A percentile compares a stretch with the other conserved stretches of the same genome.
Evolutionary conservation across 2,329 filamentous ascomycete genomes (phyloP).

Genomic region (Colletotrichum sidae): DNA sequence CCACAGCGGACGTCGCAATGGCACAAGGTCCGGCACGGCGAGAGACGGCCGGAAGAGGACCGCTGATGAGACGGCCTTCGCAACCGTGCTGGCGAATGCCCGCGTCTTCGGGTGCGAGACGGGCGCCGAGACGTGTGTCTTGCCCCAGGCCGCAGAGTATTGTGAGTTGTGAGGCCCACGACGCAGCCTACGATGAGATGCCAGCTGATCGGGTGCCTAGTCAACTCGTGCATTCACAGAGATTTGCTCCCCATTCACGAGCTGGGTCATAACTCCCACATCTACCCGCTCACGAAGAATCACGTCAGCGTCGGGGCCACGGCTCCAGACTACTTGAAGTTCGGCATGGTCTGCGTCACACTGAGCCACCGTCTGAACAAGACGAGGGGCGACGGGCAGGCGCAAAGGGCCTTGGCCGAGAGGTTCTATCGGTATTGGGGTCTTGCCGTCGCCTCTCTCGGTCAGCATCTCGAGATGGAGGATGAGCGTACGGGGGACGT

Average conservation of each 20-base stretch:
- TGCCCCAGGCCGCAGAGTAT: conserved; percentile 19
- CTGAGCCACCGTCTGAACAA: conserved; percentile 49
- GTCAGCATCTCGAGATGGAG: conserved; percentile 41
- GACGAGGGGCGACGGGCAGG: conserved; percentile 32
- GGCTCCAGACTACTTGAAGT: conserved; percentile 5
- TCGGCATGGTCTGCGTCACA: conserved; percentile 45
- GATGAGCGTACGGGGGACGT: conserved; percentile 41
- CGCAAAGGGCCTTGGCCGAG: conserved; percentile 38
- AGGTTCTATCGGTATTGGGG: conserved; percentile 47
- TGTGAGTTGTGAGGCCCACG: conserved; percentile 3
- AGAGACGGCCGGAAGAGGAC: background rate
- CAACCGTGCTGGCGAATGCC: background rate
- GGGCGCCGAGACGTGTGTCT: conserved; percentile 1
- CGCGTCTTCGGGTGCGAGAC: background rate
- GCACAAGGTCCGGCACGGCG: background rate
- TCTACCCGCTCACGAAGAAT: conserved; percentile 42
- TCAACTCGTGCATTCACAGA: conserved; percentile 16
- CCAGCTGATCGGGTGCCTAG: background rate
- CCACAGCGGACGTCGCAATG: background rate
- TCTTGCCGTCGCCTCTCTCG: conserved; percentile 45
- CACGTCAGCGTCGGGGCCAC: conserved; percentile 8
- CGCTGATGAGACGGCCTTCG: no score
- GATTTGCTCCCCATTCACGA: conserved; percentile 19
- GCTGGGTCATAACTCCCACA: conserved; percentile 41
- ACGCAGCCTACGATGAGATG: no score